Base-by-base conservation (phyloP, 768 basidiomycete genomes). In the Kwoniella heveanensis region DNA sequence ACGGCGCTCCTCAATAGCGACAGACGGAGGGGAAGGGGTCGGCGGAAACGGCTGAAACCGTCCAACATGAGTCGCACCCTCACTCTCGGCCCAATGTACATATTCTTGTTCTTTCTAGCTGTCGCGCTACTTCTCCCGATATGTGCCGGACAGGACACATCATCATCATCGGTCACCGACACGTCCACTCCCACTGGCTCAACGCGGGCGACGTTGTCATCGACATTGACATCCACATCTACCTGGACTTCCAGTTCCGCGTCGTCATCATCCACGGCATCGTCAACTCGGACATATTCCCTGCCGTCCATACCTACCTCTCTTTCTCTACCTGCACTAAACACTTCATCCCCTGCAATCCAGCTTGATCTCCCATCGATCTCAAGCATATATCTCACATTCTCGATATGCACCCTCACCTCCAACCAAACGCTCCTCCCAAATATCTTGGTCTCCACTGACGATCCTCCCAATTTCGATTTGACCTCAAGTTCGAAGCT, bases 391-490 rank as follows among this genome's bases (percentile, higher is more conserved):
- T 73, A 65, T 54, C 51, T 79, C 19, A 79, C 77, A 6, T 57
- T 80, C 65, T 74, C 73, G 30, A 64, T 78, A 51, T 74, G 73
- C 57, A 66, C 77, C 5, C 60, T 76, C n/a, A 53, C 73, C 0
- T 63, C 66, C 44, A 68, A 76, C 54, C 52, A 60, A 7, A 66
- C 70, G 12, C 47, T 71, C 12, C 21, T 73, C 2, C 75, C 75
- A 10, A 69, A 37, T 7, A 55, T 70, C 26, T 54, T 69, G 4
- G 22, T 77, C 22, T 71, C 73, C 2, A 67, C 66, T 7, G 26
- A 32, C 10, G 36, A 59, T 30, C 60, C 64, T 2, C 51, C 60
- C 6, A 36, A 49, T 2, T 72, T 66, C 46, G 51, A 60, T 13
- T 50, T 74, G 0, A 65, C 62, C 25, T 9, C 56, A 4, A 69